These are phyloP conservation scores for Penstemon newberryi DNA, from an alignment of 257 asterid species.

Conservation along the genomic window DNA sequence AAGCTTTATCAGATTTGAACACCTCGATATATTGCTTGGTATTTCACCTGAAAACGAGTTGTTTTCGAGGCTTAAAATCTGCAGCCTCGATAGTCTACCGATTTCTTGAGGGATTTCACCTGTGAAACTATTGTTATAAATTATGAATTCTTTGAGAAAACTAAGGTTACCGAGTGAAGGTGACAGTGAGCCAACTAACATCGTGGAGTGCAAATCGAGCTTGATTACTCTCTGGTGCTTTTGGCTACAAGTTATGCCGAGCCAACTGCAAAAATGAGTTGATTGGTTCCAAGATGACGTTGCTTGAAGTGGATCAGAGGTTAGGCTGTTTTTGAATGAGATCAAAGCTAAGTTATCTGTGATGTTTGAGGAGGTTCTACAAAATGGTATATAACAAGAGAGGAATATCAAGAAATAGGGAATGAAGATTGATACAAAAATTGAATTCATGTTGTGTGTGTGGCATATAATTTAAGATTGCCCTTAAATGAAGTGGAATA, in stretches of 20 bases:
- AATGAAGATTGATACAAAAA: background rate
- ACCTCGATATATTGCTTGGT: constrained; percentile 10
- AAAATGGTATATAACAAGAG: background rate
- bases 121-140: constrained; percentile 20
- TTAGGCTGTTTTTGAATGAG: constrained; percentile 2
- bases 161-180: constrained; percentile 21
- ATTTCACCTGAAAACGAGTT: constrained; percentile 22
- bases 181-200: constrained; percentile 8
- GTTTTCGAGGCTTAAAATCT: constrained; percentile 12
- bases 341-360: constrained; percentile 3
- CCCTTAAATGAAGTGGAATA: too few species aligned
- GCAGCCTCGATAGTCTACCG: constrained; percentile 11
- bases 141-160: background rate
- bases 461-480: too few species aligned
- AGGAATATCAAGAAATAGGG: background rate
- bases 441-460: background rate
- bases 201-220: constrained; percentile 7
- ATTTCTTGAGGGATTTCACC: constrained; percentile 18
- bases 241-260: constrained; percentile 19
- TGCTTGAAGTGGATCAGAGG: constrained; percentile 12
- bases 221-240: constrained; percentile 5
- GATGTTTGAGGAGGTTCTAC: constrained; percentile 3
- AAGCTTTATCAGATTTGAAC: constrained; percentile 5
- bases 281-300: constrained; percentile 16
- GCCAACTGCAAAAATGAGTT: constrained; percentile 19